Percentiles rank a stretch among this genome's conserved stretches.
These are phyloP conservation scores for Pleurotus pulmonarius DNA, from an alignment of 768 basidiomycete genomes.

Conservation along the genomic window DNA sequence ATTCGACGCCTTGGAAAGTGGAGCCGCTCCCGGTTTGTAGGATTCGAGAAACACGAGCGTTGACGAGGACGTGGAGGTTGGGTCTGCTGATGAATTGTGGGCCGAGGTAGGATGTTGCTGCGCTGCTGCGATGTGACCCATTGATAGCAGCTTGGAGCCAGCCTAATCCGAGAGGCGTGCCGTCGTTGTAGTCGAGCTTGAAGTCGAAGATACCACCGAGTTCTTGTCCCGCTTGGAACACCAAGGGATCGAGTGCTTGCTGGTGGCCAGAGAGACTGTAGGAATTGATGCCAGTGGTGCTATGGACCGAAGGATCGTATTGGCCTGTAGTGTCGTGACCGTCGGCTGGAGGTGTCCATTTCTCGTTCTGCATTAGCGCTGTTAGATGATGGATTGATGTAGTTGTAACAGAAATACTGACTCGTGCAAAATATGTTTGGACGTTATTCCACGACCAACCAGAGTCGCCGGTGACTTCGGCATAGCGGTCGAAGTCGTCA, in stretches of 20 bases:
- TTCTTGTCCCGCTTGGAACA: slow-evolving; percentile 19
- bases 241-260: slow-evolving; percentile 13
- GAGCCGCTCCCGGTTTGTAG: neutral
- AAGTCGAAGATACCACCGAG: slow-evolving; percentile 19
- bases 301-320: slow-evolving; percentile 23
- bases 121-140: slow-evolving; percentile 16
- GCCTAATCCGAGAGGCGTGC: slow-evolving; percentile 24
- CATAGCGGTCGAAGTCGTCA: slow-evolving; percentile 14
- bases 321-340: slow-evolving; percentile 24
- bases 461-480: slow-evolving; percentile 18
- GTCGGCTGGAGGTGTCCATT: slow-evolving; percentile 20
- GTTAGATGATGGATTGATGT: no score
- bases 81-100: slow-evolving; percentile 18
- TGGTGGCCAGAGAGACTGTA: slow-evolving; percentile 20
- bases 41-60: slow-evolving; percentile 14
- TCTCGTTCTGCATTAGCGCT: slow-evolving; percentile 21
- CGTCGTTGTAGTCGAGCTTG: slow-evolving; percentile 26
- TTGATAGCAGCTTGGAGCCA: slow-evolving; percentile 16
- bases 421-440: slow-evolving; percentile 20
- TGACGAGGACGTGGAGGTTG: slow-evolving; percentile 21
- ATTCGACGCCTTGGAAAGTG: slow-evolving; percentile 16
- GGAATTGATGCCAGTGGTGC: slow-evolving; percentile 18
- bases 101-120: slow-evolving; percentile 22
- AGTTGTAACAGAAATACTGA: neutral
- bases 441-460: slow-evolving; percentile 27